Base-by-base conservation (phyloP, 2,329 filamentous ascomycete genomes). In the Fusarium aywerte region DNA sequence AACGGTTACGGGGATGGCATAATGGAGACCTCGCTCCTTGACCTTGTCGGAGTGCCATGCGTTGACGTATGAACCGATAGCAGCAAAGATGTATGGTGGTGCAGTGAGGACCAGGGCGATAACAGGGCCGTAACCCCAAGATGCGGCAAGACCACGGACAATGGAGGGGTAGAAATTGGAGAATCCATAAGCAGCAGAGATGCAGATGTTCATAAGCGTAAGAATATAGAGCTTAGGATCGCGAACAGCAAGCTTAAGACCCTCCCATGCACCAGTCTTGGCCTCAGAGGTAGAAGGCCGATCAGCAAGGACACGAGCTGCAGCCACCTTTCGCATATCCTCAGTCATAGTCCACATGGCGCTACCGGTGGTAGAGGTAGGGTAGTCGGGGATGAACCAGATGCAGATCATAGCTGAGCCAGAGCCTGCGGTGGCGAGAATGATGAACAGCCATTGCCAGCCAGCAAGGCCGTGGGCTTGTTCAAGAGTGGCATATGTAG, bases 1-100 rank as follows among this genome's bases (percentile, higher is more conserved):
- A 4, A 61, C 56, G 0, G 56, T 45, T 1, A 61, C 58, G 4
- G 58, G 58, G 1, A 61, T 61, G 1, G 58, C 58, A 11, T 61
- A 61, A 10, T 61, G 58, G 0, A 61, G 27, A 4, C 58, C 58
- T 2, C 58, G 39, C 8, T 61, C 58, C 45, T 61, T 61, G 21
- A 61, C 58, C 45, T 61, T 61, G 16, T 61, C 58, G 9, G 58
- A 61, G 56, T 61, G 58, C 58, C 56, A 61, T 0, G 58, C 58
- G n/a, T 61, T 61, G 16, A 61, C 27, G n/a, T 61, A 61, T 1
- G 58, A 61, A 1, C 58, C 58, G 3, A 61, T 44, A 15, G 58
- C 58, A 18, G 58, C 58, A 7, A 61, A 61, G 10, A 61, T 61
- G 12, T 61, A 61, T 0, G 58, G 58, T 0, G 58, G 58, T 2